Evolutionary conservation across 2,329 filamentous ascomycete species (phyloP).

Genomic region (Scleromitrula shiraiana): DNA sequence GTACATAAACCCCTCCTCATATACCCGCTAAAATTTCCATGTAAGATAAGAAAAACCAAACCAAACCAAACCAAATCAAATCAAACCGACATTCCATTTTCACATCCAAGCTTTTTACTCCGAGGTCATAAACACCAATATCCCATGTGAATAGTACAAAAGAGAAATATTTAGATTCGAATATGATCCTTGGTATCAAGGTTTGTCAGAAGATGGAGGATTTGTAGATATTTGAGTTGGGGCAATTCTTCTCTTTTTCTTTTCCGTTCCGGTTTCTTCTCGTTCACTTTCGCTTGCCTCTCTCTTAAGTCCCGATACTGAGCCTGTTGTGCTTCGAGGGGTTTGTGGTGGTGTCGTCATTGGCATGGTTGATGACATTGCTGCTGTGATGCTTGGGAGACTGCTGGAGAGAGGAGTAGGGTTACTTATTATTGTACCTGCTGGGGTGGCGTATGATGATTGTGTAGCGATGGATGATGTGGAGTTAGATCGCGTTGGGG

Average conservation of each 20-base stretch:
- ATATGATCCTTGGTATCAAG: too few relatives aligned
- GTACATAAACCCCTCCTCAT: too few relatives aligned
- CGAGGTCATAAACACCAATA: background rate
- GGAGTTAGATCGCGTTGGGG: conserved; percentile 79
- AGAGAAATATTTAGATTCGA: too few relatives aligned
- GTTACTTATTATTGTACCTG: conserved; percentile 55
- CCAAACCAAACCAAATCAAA: background rate
- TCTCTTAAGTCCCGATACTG: conserved; percentile 44
- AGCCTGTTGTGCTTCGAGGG: conserved; percentile 55
- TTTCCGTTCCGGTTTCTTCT: conserved; percentile 42
- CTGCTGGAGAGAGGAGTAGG: conserved; percentile 71
- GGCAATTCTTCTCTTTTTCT: conserved; percentile 62
- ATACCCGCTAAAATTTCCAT: too few relatives aligned
- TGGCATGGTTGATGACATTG: conserved; percentile 44
- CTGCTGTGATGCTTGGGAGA: conserved; percentile 52
- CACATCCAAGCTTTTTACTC: background rate
- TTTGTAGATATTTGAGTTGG: conserved; percentile 41
- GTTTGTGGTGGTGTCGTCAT: conserved; percentile 89
- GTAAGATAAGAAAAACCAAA: background rate
- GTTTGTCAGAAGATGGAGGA: background rate
- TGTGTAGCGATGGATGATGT: conserved; percentile 71
- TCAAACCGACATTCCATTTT: too few relatives aligned
- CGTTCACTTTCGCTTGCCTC: conserved; percentile 43
- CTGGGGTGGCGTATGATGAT: conserved; percentile 36
- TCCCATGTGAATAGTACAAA: background rate